These are phyloP conservation scores for Didymella sp. DNA, from an alignment of 2,329 filamentous ascomycete species.

Conservation along the genomic window DNA sequence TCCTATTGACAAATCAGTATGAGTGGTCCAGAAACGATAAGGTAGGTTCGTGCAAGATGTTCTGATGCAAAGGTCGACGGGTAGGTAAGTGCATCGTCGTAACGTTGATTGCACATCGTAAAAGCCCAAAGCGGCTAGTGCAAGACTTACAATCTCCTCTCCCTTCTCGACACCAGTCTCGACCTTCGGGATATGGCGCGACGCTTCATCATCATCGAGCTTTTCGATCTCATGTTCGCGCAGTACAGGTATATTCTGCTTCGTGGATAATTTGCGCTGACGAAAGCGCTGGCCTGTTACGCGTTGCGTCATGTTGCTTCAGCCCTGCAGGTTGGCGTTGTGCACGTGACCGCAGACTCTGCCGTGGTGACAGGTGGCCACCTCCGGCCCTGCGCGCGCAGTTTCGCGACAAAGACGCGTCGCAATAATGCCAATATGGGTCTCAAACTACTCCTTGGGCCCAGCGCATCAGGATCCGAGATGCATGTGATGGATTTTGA, in stretches of 20 bases:
- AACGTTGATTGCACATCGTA: conserved; percentile 15
- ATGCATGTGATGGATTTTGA: conserved; percentile 33
- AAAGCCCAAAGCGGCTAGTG: conserved; percentile 43
- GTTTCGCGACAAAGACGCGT: conserved; percentile 37
- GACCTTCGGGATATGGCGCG: conserved; percentile 82
- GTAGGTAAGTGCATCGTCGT: conserved; percentile 1
- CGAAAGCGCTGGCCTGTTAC: conserved; percentile 67
- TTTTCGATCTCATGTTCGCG: conserved; percentile 90
- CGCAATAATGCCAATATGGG: conserved; percentile 41
- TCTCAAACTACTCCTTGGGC: conserved; percentile 37
- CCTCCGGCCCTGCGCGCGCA: conserved; percentile 28
- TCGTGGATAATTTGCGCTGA: conserved; percentile 90
- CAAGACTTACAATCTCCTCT: conserved; percentile 88
- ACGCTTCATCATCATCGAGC: conserved; percentile 81
- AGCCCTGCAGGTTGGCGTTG: conserved; percentile 16
- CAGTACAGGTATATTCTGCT: conserved; percentile 85
- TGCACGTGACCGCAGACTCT: conserved; percentile 43
- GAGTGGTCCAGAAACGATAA: background rate
- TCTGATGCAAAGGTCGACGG: background rate
- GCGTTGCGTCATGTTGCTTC: conserved; percentile 47
- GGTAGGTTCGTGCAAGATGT: conserved; percentile 18
- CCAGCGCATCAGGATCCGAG: conserved; percentile 30
- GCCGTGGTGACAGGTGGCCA: conserved; percentile 34
- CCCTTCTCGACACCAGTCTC: conserved; percentile 96
- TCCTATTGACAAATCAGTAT: conserved; percentile 65